phyloP scores from a whole-genome alignment of 176 grass and related monocot genomes.

The Tillandsia leiboldiana region DNA sequence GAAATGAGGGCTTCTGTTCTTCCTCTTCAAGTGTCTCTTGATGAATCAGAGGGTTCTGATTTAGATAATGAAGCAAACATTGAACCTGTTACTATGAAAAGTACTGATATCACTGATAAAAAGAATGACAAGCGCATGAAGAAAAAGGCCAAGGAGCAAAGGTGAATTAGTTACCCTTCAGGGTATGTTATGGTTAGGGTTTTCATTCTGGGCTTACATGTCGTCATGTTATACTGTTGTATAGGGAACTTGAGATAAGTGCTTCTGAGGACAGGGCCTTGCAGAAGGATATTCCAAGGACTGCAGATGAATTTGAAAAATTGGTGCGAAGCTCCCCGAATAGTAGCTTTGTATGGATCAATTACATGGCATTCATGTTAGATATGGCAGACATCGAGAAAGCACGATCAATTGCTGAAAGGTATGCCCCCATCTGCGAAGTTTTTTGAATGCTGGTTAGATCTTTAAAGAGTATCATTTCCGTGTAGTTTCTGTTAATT shows the following conservation, averaged over 20 bases:
- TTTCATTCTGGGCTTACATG: neutral
- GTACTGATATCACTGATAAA: slow-evolving; percentile 33
- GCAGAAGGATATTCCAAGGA: slow-evolving; percentile 60
- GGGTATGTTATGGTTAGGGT: neutral
- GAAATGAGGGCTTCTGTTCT: slow-evolving; percentile 38
- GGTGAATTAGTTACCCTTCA: slow-evolving; percentile 26
- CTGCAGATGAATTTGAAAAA: slow-evolving; percentile 89
- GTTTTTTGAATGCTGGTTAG: neutral
- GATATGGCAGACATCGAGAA: slow-evolving; percentile 72
- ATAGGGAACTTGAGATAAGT: slow-evolving; percentile 83
- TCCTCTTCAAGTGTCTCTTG: slow-evolving; percentile 69
- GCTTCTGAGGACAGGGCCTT: slow-evolving; percentile 75
- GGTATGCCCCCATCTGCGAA: slow-evolving; percentile 26
- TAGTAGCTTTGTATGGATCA: slow-evolving; percentile 93
- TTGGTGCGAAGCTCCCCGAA: slow-evolving; percentile 84
- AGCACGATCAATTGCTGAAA: slow-evolving; percentile 71
- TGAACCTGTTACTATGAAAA: slow-evolving; percentile 20
- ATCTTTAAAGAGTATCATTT: slow-evolving; percentile 3
- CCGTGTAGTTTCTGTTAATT: neutral
- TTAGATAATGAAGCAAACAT: slow-evolving; percentile 33
- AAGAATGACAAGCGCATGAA: slow-evolving; percentile 51
- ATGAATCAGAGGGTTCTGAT: slow-evolving; percentile 72
- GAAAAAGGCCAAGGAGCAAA: slow-evolving; percentile 73
- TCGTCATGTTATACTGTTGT: slow-evolving; percentile 4
- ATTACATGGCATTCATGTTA: slow-evolving; percentile 81